Base-by-base conservation (phyloP, 169 alveolate species). In the Eimeria necatrix region DNA sequence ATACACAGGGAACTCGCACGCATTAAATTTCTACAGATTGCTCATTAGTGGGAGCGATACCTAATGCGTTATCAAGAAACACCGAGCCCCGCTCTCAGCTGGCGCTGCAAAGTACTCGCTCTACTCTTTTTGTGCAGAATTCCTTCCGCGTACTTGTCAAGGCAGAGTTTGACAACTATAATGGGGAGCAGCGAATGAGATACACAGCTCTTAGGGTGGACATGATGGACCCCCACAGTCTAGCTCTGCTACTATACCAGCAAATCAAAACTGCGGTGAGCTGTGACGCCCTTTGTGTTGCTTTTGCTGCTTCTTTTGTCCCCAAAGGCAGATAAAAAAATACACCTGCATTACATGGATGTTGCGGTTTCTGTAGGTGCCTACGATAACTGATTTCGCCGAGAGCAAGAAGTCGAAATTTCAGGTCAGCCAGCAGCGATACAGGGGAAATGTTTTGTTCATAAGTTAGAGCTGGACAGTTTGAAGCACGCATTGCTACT, bases 161-260 rank as follows among this genome's bases (percentile, higher is more conserved):
- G 73, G 90, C 90, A n/a, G 90, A 81, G 56, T 81, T 81, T 32
- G 90, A 81, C 52, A 81, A 52, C 14, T 81, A 81, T 18, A 81
- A 81, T 22, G 90, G 90, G 16, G 90, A 81, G 74, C 90, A 81
- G 14, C 90, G 90, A 52, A 81, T 81, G 90, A 68, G 90, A 22
- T 81, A 81, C 32, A 81, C 90, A 24, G 90, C 90, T n/a, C 90
- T 81, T 18, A 68, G 90, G 53, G 90, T 81, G 59, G 90, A 81
- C n/a, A 41, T 71, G 26, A 24, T 81, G 90, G 90, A 81, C 32
- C 18, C 73, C 4, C 90, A 81, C 90, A n/a, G 90, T 51, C 59
- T 81, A 52, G 41, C 90, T 51, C 24, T 81, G 53, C 24, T 81
- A 71, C 90, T 81, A 51, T 71, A 24, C 74, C 90, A 81, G 90